A percentile compares a stretch with the other conserved stretches of the same genome.
These are phyloP conservation scores for Lipomyces oligophaga DNA, from an alignment of 805 yeast genomes.

Conservation along the genomic window DNA sequence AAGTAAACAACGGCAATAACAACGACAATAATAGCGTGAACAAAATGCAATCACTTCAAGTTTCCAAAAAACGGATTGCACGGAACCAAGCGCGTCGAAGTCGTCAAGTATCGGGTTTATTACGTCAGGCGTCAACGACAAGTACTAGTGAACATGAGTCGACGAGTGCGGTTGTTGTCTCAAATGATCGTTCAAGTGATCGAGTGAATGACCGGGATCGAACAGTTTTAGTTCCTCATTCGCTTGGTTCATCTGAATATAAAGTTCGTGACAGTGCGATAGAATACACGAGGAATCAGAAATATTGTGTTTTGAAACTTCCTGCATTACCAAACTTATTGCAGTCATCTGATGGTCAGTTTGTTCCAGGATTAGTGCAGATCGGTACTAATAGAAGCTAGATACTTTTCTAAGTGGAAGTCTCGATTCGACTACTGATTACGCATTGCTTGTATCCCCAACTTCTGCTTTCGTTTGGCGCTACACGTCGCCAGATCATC, in stretches of 20 bases:
- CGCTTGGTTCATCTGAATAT: neutral
- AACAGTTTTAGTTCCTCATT: neutral
- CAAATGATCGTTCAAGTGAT: slow-evolving; percentile 1
- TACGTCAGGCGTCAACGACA: slow-evolving; percentile 14
- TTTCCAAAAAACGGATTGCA: no score
- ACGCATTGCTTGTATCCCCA: slow-evolving; percentile 50
- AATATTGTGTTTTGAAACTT: slow-evolving; percentile 54
- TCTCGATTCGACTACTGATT: slow-evolving; percentile 47
- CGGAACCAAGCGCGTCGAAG: slow-evolving; percentile 21
- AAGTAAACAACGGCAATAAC: no score
- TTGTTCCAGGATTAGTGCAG: neutral
- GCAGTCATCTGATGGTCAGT: slow-evolving; percentile 14
- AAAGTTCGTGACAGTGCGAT: slow-evolving; percentile 31
- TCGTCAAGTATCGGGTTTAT: slow-evolving; percentile 18
- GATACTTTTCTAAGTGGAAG: slow-evolving; percentile 40
- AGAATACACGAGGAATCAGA: slow-evolving; percentile 56
- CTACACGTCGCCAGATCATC: slow-evolving; percentile 56
- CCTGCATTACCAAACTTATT: slow-evolving; percentile 53
- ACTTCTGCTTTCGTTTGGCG: slow-evolving; percentile 63
- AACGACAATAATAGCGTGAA: no score
- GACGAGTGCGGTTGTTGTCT: neutral
- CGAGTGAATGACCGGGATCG: neutral
- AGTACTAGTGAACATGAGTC: neutral
- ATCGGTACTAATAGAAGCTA: neutral
- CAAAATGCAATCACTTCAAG: no score